Conservation (phyloP, 78 protist genomes). For the Dictyostelium intermedium region DNA sequence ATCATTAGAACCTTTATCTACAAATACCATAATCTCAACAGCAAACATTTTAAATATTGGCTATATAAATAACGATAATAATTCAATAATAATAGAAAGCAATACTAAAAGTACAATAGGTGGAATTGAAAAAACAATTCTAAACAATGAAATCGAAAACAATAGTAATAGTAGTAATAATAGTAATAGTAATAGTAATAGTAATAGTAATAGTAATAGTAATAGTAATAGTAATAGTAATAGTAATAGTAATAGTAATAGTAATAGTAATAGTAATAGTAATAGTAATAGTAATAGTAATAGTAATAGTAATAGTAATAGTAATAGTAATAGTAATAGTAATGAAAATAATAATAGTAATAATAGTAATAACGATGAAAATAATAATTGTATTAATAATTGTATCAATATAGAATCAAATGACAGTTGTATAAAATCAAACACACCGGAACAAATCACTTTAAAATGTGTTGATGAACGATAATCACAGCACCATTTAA, state of each 20-base stretch:
- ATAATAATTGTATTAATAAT: slow-evolving; percentile 15
- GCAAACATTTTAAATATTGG: not conserved
- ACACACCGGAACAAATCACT: slow-evolving; percentile 7
- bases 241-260: not conserved
- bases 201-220: no score
- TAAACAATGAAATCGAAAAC: not conserved
- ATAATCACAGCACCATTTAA: not conserved
- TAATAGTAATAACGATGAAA: not conserved
- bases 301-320: not conserved
- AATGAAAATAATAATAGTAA: not conserved
- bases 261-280: not conserved
- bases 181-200: no score
- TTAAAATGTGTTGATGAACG: slow-evolving; percentile 9
- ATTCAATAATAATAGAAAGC: not conserved
- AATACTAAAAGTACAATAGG: not conserved
- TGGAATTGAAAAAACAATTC: not conserved
- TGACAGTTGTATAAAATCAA: slow-evolving; percentile 10
- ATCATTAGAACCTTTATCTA: not conserved
- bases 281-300: not conserved
- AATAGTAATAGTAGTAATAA: no score
- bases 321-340: not conserved
- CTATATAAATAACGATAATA: not conserved
- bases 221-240: not conserved
- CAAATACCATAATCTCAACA: not conserved
- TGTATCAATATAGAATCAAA: slow-evolving; percentile 4